Base-by-base conservation (phyloP, 176 grass and related monocot species). In the Phyllostachys edulis region DNA sequence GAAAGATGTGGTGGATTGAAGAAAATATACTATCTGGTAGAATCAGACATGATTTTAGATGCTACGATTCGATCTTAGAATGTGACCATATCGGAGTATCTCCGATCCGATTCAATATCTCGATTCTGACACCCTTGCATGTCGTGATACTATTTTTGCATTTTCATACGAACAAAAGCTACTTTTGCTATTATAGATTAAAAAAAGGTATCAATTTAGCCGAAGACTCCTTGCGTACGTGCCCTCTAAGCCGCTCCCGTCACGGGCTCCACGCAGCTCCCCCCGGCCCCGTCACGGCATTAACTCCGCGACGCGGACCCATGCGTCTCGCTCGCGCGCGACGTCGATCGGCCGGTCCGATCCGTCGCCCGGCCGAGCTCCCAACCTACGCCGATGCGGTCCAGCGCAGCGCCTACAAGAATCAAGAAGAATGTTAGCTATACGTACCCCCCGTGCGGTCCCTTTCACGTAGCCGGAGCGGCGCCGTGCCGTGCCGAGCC, bases 381-480 rank as follows among this genome's bases (percentile, higher is more conserved):
- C 70, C 17, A 23, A 15, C 55, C 67, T 80, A 80, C n/a, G 21
- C 51, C 79, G 51, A 41, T 52, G 44, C 67, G 59, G 81, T 89
- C 67, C 63, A 67, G 52, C 36, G 24, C 63, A 67, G 52, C 45
- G 24, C 68, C 81, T 73, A 24, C 88, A 82, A 82, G 73, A 78
- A 57, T 72, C 88, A 82, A 82, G 73, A 78, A 57, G 88, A 90
- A 90, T 90, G 84, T 86, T 54, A 9, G 56, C 60, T 62, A 63
- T 20, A 49, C 6, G 79, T 52, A 39, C 40, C 36, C 20, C 14
- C 69, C 52, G 61, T 36, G 42, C 54, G 7, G 83, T 81, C 82
- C 81, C 69, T 69, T 83, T 83, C 75, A 54, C 36, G 11, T 23
- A 6, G 55, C 21, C 1, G 61, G 7, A 0, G 3, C 49, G n/a